Evolutionary conservation across 2,329 filamentous ascomycete species (phyloP).

Genomic region (Diaporthe helianthi): DNA sequence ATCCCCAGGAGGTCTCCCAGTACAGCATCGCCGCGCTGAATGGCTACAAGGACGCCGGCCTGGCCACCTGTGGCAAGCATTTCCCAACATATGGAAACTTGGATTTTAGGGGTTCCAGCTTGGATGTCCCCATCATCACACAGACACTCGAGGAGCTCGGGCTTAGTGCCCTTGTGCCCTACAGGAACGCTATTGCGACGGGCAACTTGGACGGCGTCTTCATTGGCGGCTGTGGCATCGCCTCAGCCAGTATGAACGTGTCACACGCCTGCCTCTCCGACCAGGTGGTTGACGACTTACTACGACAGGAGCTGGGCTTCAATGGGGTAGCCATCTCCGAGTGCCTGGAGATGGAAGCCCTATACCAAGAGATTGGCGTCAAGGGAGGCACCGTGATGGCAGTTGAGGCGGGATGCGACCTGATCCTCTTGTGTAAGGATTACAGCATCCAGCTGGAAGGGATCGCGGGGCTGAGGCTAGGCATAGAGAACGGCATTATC

Average conservation of each 20-base stretch:
- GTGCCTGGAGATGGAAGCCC: constrained; percentile 94
- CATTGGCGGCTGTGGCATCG: constrained; percentile 92
- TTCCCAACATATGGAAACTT: constrained; percentile 96
- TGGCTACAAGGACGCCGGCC: constrained; percentile 88
- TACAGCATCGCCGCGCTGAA: constrained; percentile 91
- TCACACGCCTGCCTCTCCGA: constrained; percentile 95
- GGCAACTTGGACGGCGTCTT: constrained; percentile 91
- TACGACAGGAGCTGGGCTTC: constrained; percentile 89
- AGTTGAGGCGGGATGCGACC: constrained; percentile 92
- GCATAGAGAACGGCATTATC: constrained; percentile 90
- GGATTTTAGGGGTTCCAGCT: constrained; percentile 87
- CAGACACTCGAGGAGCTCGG: constrained; percentile 93
- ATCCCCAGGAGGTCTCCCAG: constrained; percentile 92
- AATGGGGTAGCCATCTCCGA: constrained; percentile 93
- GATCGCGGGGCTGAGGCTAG: constrained; percentile 86
- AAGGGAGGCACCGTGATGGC: constrained; percentile 97
- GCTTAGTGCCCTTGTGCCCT: constrained; percentile 89
- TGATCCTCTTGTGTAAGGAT: constrained; percentile 86
- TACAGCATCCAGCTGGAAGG: constrained; percentile 91
- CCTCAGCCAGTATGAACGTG: constrained; percentile 89
- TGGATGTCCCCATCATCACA: constrained; percentile 94
- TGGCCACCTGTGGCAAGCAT: constrained; percentile 92
- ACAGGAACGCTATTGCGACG: constrained; percentile 85
- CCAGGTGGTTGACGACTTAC: constrained; percentile 87
- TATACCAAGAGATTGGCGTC: constrained; percentile 96